A percentile compares a stretch with the other conserved stretches of the same genome.
These are phyloP conservation scores for Aspergillus ruber DNA, from an alignment of 2,329 filamentous ascomycete species.

Conservation along the genomic window DNA sequence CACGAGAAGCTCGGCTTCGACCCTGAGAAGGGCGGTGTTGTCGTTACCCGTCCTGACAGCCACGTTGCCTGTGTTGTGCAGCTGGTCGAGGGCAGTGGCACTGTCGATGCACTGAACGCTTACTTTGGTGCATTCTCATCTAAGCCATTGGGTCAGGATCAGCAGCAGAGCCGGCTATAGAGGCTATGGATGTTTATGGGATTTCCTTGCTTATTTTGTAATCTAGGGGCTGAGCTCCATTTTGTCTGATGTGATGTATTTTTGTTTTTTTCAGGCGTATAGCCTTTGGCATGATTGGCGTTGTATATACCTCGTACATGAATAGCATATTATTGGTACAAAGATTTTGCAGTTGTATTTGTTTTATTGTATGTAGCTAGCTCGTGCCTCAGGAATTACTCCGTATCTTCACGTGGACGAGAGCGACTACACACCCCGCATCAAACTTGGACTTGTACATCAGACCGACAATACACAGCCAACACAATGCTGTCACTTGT, in stretches of 20 bases:
- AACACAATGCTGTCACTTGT: not conserved
- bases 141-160: slow-evolving; percentile 42
- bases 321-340: not conserved
- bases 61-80: slow-evolving; percentile 73
- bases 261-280: slow-evolving; percentile 15
- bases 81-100: slow-evolving; percentile 69
- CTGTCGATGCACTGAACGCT: slow-evolving; percentile 71
- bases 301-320: slow-evolving; percentile 10
- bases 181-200: slow-evolving; percentile 1
- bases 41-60: slow-evolving; percentile 80
- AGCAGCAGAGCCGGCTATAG: slow-evolving; percentile 30
- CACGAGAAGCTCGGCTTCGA: slow-evolving; percentile 83
- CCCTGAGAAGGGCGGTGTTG: slow-evolving; percentile 66
- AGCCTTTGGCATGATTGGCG: slow-evolving; percentile 21
- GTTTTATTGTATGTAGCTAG: not conserved
- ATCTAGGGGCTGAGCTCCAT: not conserved
- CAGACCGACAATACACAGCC: not conserved
- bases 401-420: not conserved
- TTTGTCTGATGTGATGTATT: slow-evolving; percentile 1
- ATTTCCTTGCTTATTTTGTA: slow-evolving; percentile 9
- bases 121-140: slow-evolving; percentile 72
- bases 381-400: too few relatives aligned
- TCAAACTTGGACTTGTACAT: not conserved
- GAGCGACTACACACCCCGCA: slow-evolving; percentile 7
- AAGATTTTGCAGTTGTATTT: not conserved